These are phyloP conservation scores for Candida sp. DNA, from an alignment of 1,139 yeast species.

Conservation along the genomic window DNA sequence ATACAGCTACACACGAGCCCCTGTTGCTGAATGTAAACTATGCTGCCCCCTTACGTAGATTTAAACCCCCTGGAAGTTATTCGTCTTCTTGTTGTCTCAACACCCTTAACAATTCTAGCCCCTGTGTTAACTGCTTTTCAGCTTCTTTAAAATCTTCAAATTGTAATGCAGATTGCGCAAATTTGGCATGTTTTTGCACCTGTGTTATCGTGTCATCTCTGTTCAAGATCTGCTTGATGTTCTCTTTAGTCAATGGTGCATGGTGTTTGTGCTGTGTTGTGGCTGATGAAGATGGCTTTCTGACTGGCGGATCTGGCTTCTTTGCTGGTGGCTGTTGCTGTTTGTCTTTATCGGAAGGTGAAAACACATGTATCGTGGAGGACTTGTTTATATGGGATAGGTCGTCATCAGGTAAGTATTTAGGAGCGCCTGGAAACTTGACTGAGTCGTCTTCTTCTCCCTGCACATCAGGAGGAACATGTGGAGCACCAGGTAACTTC, in stretches of 20 bases:
- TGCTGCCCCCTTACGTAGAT: not conserved
- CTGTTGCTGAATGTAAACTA: too few species aligned
- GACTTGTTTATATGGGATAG: slow-evolving; percentile 39
- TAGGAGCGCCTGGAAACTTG: slow-evolving; percentile 48
- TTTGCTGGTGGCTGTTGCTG: not conserved
- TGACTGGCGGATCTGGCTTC: slow-evolving; percentile 4
- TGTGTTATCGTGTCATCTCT: slow-evolving; percentile 64
- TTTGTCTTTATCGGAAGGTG: slow-evolving; percentile 23
- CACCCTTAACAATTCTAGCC: slow-evolving; percentile 46
- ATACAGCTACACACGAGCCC: too few species aligned
- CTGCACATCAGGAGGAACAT: slow-evolving; percentile 32
- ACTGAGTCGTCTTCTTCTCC: slow-evolving; percentile 23
- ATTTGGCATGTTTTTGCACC: slow-evolving; percentile 88
- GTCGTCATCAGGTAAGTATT: slow-evolving; percentile 46
- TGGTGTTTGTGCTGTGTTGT: slow-evolving; percentile 11
- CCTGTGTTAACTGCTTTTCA: slow-evolving; percentile 65
- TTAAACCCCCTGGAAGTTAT: not conserved
- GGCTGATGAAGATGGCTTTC: slow-evolving; percentile 4
- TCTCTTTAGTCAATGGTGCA: slow-evolving; percentile 40
- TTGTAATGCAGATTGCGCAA: slow-evolving; percentile 92
- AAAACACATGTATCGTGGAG: slow-evolving; percentile 42
- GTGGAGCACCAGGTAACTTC: slow-evolving; percentile 35
- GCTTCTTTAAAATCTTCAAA: slow-evolving; percentile 91
- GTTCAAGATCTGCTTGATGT: slow-evolving; percentile 55
- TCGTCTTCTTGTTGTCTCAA: slow-evolving; percentile 17